Evolutionary conservation across 2,329 filamentous ascomycete genomes (phyloP).

Genomic region (Ciborinia camelliae): DNA sequence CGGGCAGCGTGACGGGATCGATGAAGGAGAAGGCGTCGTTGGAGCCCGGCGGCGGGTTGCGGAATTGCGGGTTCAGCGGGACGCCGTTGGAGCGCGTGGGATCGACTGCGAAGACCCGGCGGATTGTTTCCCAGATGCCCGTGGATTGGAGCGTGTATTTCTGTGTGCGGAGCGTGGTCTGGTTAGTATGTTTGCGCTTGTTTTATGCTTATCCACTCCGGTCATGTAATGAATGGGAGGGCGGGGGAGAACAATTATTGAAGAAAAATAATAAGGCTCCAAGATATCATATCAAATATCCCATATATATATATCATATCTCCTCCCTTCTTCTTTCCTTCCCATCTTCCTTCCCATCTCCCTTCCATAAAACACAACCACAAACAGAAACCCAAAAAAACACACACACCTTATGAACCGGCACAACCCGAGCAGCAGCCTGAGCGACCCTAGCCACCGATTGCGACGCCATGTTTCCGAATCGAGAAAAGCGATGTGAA

Average conservation of each 20-base stretch:
- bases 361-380: too few relatives aligned
- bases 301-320: too few relatives aligned
- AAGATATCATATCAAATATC: too few relatives aligned
- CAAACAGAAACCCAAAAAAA: too few relatives aligned
- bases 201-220: too few relatives aligned
- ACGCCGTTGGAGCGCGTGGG: constrained; percentile 86
- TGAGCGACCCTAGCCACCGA: constrained; percentile 57
- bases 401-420: constrained; percentile 56
- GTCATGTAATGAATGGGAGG: constrained; percentile 17
- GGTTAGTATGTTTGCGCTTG: too few relatives aligned
- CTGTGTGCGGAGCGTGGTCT: too few relatives aligned
- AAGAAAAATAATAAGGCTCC: too few relatives aligned
- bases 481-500: too few relatives aligned
- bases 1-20: constrained; percentile 80
- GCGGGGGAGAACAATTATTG: constrained; percentile 16
- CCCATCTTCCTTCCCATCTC: too few relatives aligned
- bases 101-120: constrained; percentile 75
- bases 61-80: constrained; percentile 88
- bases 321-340: too few relatives aligned
- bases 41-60: constrained; percentile 76
- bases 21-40: constrained; percentile 69
- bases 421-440: constrained; percentile 52
- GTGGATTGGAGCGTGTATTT: constrained; percentile 94
- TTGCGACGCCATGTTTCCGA: constrained; percentile 47
- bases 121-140: constrained; percentile 83